Conservation (phyloP, 805 yeast species). For the Wickerhamomyces sydowiorum region DNA sequence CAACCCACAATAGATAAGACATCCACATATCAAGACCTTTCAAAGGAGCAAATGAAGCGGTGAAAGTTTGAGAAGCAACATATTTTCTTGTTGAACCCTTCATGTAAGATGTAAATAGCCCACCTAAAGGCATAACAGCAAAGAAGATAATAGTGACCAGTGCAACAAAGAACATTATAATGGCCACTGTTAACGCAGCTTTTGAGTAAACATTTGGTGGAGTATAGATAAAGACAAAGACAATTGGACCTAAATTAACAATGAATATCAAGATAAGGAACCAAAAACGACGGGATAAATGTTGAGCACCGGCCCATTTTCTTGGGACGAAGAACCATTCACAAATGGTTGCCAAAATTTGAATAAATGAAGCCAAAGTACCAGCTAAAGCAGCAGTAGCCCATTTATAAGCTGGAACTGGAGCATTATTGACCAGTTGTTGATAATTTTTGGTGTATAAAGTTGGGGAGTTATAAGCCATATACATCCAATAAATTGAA, state of each 20-base stretch:
- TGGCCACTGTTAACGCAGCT: slow-evolving; percentile 72
- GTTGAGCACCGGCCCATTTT: slow-evolving; percentile 99
- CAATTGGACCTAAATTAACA: slow-evolving; percentile 78
- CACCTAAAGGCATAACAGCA: slow-evolving; percentile 94
- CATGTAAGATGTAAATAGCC: slow-evolving; percentile 89
- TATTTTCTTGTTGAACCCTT: slow-evolving; percentile 81
- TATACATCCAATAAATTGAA: slow-evolving; percentile 89
- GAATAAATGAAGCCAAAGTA: slow-evolving; percentile 73
- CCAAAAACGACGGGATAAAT: slow-evolving; percentile 79
- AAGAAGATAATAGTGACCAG: slow-evolving; percentile 79
- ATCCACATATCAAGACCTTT: slow-evolving; percentile 92
- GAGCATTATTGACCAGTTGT: slow-evolving; percentile 78
- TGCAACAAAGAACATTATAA: slow-evolving; percentile 87
- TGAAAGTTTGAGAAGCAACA: slow-evolving; percentile 91
- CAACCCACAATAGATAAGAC: slow-evolving; percentile 87
- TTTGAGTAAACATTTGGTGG: slow-evolving; percentile 59
- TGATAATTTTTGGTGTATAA: slow-evolving; percentile 82
- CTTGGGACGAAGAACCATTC: slow-evolving; percentile 98
- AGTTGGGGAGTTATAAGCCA: slow-evolving; percentile 88
- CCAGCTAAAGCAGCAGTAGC: slow-evolving; percentile 93
- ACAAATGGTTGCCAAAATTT: slow-evolving; percentile 78
- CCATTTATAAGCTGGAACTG: slow-evolving; percentile 89
- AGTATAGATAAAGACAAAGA: slow-evolving; percentile 80
- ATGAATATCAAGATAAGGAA: slow-evolving; percentile 62
- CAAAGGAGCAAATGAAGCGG: slow-evolving; percentile 82